Base-by-base conservation (phyloP, 495 filamentous ascomycete species). In the Hypoxylon intermedium region DNA sequence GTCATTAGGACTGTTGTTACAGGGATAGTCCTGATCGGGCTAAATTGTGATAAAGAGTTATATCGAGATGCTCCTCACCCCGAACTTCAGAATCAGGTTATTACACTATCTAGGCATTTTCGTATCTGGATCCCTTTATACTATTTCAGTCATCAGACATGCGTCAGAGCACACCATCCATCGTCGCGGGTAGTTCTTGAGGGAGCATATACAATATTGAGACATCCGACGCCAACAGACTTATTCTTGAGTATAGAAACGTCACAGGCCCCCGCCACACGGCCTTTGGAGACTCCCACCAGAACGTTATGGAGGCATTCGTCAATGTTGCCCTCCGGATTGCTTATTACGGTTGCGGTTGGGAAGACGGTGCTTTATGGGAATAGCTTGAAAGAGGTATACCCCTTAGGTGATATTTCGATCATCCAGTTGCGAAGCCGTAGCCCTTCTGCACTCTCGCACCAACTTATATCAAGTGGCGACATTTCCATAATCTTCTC, bases 1-100 rank as follows among this genome's bases (percentile, higher is more conserved):
- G 26, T 62, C 6, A 52, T 65, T 0, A 13, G 48, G 20, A 62
- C 50, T 0, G 0, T 12, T 0, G 3, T 40, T 0, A 0, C 5
- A 1, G 41, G 34, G 0, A 20, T 45, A 6, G 42, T 63, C 5
- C 5, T 69, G 7, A 56, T 47, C 1, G 56, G 52, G 3, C 15
- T 69, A n/a, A 69, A 67, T 9, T 69, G 67, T 18, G 21, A 52
- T 0, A 46, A 36, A 7, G 55, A 63, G 19, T 9, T 67, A 16
- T 19, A 49, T 38, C 19, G 44, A 3, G 31, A 50, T 42, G 33
- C 53, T 9, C 21, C n/a, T 19, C 53, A 58, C 9, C 41, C 44
- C 5, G 16, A 11, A 6, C 9, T 47, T 0, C 24, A 20, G 26
- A 5, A 2, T 9, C 4, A 2, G 26, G 6, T n/a, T n/a, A n/a